Base-by-base conservation (phyloP, 345 rosid genomes). In the Linum usitatissimum region DNA sequence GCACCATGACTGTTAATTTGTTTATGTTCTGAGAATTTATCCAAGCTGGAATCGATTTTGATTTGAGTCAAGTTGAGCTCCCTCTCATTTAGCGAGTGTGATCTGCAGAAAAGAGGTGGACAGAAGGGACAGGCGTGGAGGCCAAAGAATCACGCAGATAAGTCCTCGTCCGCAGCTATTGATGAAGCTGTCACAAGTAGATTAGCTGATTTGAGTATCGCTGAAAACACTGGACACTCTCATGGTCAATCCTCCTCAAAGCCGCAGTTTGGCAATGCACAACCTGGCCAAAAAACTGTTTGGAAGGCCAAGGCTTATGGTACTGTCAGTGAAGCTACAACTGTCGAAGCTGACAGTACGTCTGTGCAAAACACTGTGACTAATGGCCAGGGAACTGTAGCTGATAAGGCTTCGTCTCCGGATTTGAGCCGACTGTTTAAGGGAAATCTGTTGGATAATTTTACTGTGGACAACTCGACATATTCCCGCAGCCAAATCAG, bases 401-500 rank as follows among this genome's bases (percentile, higher is more conserved):
- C 77, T 38, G 70, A 63, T 59, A 66, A 63, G 30, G 62, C 68
- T 45, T 63, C 71, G 12, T 54, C 73, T 9, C 66, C 61, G 30
- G 67, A 59, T 66, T 73, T 79, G 77, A 92, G 90, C 59, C 75
- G 79, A 63, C 0, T 80, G 13, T 91, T 74, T 21, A 66, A 40
- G 59, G 78, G 78, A 54, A 68, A 78, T 69, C 68, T 75, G 54
- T 67, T 84, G 77, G 81, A 85, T 59, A 79, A 77, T 23, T 91
- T 88, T 67, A 64, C 66, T 3, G 91, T 89, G 70, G 91, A 90
- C 65, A 81, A 79, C 45, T 71, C 86, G 3, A 77, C 87, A 19
- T 84, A 83, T 64, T 70, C 90, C 23, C 72, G 55, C 55, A 94
- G 97, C 9, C 88, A 87, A 76, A 81, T 93, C 51, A 86, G 97